These are phyloP conservation scores for Aspergillus affinis DNA, from an alignment of 495 filamentous ascomycete genomes.

Conservation along the genomic window DNA sequence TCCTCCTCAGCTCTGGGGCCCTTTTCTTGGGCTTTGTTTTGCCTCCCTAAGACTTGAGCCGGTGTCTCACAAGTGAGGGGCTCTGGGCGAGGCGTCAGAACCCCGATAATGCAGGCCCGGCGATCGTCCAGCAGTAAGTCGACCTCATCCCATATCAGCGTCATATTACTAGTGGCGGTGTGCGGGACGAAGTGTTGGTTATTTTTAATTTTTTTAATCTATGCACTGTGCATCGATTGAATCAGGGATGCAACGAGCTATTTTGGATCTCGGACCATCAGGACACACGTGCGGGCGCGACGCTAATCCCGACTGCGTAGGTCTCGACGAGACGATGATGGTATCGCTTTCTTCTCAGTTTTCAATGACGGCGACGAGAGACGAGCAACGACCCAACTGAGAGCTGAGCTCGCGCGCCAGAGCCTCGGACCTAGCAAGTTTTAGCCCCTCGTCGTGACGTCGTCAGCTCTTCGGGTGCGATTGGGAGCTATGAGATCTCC, in stretches of 20 bases:
- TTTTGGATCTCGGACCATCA: background rate
- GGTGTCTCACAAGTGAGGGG: slow-evolving; percentile 25
- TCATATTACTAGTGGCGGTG: background rate
- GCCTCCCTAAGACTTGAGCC: background rate
- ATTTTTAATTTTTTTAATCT: background rate
- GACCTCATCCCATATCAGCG: background rate
- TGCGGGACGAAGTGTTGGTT: background rate
- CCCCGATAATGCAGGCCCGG: background rate
- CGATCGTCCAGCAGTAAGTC: background rate
- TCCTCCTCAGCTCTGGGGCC: background rate
- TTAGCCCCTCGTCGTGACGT: slow-evolving; percentile 16
- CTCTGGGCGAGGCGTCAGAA: slow-evolving; percentile 10
- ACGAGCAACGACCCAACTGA: background rate
- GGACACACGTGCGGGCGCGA: background rate
- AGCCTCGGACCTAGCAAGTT: background rate
- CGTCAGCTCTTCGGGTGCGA: slow-evolving; percentile 10
- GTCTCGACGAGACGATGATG: too few relatives aligned
- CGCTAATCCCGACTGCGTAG: background rate
- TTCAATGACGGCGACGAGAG: background rate
- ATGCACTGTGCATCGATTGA: background rate
- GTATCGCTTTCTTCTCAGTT: too few relatives aligned
- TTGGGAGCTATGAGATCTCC: slow-evolving; percentile 6
- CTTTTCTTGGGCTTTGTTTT: too few relatives aligned
- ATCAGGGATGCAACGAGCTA: background rate
- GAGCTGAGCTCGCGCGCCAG: background rate